Evolutionary conservation across 192 early-diverging fungal genomes (phyloP), one percentile per base, ranked within the genome.

Genomic region (Endogone sp.): DNA sequence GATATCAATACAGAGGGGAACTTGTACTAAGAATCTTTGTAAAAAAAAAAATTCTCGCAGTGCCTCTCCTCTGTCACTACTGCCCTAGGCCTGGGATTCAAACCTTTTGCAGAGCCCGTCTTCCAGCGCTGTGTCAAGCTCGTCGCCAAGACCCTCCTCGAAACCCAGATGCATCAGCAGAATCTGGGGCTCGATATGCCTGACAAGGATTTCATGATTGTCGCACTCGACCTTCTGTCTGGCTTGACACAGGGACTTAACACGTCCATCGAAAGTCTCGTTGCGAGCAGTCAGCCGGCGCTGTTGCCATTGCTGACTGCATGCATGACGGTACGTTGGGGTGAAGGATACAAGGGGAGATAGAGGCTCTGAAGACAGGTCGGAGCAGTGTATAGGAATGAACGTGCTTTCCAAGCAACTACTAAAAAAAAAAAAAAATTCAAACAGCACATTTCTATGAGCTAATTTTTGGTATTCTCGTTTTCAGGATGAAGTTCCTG

Each of bases 181-280:
- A 80, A 85, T 62, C 83, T 86, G 30, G 65, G 61, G 2, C 49
- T 83, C 26, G 91, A 93, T 22, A 82, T 79, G 32, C 94, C 95
- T 22, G 95, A 96, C 78, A 94, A 93, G 82, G 98, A 99, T 75
- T 93, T 97, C 79, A 91, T 98, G 73, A 93, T 99, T 73, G 94
- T 98, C 29, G 87, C 95, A 11, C 82, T 99, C 56, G 98, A 99
- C 78, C 84, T 99, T 76, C 82, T 99, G 66, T 91, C 91, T 74
- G 94, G 94, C 8, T 89, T 99, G 64, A 89, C 93, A 6, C 95
- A 98, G 82, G 98, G 94, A 8, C 81, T 99, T 64, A 90, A 89
- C 66, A 77, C 84, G 11, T 81, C 84, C 54, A 88, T 89, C 66
- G 93, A 94, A 70, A 77, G 79, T 27, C 82, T 98, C 69, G 88